Evolutionary conservation across 495 filamentous ascomycete genomes (phyloP).

Genomic region (Penicillium mononematosum): DNA sequence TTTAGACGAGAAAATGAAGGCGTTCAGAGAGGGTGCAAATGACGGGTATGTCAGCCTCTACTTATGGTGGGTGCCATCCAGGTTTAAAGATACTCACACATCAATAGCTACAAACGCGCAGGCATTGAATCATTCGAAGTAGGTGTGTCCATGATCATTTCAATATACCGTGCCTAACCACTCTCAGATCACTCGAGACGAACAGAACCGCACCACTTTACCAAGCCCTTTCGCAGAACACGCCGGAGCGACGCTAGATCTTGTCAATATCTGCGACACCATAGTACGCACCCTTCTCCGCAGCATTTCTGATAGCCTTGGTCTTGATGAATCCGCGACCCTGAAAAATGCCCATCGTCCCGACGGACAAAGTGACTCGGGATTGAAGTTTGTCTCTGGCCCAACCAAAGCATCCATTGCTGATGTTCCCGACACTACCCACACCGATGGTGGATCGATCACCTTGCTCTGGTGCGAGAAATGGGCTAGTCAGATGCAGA

Average conservation of each 20-base stretch:
- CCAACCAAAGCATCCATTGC: constrained; percentile 10
- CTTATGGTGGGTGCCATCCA: neutral
- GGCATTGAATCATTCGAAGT: constrained; percentile 19
- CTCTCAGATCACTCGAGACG: constrained; percentile 15
- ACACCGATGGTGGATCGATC: constrained; percentile 20
- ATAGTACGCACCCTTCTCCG: constrained; percentile 11
- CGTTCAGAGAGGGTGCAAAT: constrained; percentile 14
- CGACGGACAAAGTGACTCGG: constrained; percentile 9
- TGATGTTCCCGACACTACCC: constrained; percentile 20
- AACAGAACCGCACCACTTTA: constrained; percentile 10
- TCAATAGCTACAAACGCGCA: constrained; percentile 14
- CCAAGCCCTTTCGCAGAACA: constrained; percentile 15
- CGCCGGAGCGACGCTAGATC: neutral
- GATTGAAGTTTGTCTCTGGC: constrained; percentile 17
- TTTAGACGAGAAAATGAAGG: constrained; percentile 19
- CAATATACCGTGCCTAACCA: neutral
- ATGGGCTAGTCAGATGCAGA: constrained; percentile 23
- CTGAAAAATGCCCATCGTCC: constrained; percentile 14
- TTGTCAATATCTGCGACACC: constrained; percentile 14
- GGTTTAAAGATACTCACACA: constrained; percentile 2
- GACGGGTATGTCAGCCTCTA: constrained; percentile 10
- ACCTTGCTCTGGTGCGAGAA: constrained; percentile 25
- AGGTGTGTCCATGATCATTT: neutral
- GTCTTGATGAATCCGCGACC: constrained; percentile 1
- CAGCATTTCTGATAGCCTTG: constrained; percentile 13